phyloP scores from a whole-genome alignment of 1,284 basidiomycete genomes.

The Mycena sp. region DNA sequence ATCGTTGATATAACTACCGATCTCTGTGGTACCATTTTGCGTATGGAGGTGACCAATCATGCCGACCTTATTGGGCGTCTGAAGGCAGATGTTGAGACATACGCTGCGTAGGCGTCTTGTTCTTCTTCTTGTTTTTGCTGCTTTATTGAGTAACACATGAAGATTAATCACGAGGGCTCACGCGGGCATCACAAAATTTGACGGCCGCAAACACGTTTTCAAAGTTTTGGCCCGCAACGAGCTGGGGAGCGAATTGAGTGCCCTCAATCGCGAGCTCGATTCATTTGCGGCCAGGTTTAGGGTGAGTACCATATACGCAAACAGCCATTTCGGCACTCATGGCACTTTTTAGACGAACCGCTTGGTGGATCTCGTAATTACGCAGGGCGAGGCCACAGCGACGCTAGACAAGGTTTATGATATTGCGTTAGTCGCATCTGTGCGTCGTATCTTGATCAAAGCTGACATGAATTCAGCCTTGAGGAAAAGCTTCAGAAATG shows the following conservation, averaged over 20 bases:
- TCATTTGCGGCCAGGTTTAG: background rate
- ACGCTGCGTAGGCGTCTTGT: background rate
- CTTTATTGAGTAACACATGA: background rate
- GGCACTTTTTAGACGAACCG: slow-evolving; percentile 5
- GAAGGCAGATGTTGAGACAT: background rate
- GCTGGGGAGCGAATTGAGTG: background rate
- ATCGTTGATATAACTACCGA: background rate
- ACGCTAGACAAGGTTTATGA: background rate
- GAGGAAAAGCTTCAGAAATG: background rate
- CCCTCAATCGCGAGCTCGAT: background rate
- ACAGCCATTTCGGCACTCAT: too few relatives aligned
- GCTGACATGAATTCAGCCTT: background rate
- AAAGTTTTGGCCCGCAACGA: background rate
- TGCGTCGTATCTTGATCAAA: too few relatives aligned
- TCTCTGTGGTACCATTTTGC: background rate
- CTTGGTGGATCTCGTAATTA: background rate
- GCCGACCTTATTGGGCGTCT: background rate
- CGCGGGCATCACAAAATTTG: background rate
- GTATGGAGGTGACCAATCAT: background rate
- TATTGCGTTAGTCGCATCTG: background rate
- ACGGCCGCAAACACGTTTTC: background rate
- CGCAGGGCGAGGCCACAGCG: background rate
- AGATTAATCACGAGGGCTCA: background rate
- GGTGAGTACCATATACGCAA: background rate
- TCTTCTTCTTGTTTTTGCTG: background rate